Evolutionary conservation across 2,329 filamentous ascomycete genomes (phyloP).

Genomic region (Neopestalotiopsis rosae): DNA sequence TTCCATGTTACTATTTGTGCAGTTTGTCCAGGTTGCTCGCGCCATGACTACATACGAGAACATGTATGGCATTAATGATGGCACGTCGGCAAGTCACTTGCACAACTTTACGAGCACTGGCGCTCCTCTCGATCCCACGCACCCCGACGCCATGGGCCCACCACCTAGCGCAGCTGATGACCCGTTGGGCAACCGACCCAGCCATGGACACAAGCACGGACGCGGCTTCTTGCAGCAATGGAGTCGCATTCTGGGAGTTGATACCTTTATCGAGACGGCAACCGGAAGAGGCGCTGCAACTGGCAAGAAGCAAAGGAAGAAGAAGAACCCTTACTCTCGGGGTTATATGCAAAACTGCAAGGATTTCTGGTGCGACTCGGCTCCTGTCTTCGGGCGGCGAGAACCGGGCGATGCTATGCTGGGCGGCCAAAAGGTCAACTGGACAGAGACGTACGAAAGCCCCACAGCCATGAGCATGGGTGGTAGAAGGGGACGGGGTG

Average conservation of each 20-base stretch:
- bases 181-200: conserved; percentile 41
- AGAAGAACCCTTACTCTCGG: conserved; percentile 82
- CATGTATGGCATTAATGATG: conserved; percentile 80
- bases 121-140: conserved; percentile 70
- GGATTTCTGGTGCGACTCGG: conserved; percentile 95
- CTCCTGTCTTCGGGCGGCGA: conserved; percentile 77
- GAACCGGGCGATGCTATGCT: conserved; percentile 78
- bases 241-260: conserved; percentile 85
- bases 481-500: conserved; percentile 53
- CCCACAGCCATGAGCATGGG: conserved; percentile 69
- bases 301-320: conserved; percentile 56
- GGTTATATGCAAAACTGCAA: conserved; percentile 88
- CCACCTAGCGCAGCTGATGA: conserved; percentile 49
- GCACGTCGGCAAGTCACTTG: conserved; percentile 59
- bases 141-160: conserved; percentile 60
- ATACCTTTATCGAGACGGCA: conserved; percentile 92
- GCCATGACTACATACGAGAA: conserved; percentile 97
- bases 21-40: conserved; percentile 88
- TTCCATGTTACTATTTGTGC: conserved; percentile 94
- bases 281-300: conserved; percentile 77
- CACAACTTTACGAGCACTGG: conserved; percentile 81
- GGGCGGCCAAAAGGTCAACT: conserved; percentile 82
- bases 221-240: conserved; percentile 77
- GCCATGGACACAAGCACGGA: conserved; percentile 59
- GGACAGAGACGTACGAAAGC: conserved; percentile 87